Percentiles rank a stretch among this genome's conserved stretches.
Evolutionary conservation across 257 asterid species (phyloP).

Genomic region (Linaria vulgaris): DNA sequence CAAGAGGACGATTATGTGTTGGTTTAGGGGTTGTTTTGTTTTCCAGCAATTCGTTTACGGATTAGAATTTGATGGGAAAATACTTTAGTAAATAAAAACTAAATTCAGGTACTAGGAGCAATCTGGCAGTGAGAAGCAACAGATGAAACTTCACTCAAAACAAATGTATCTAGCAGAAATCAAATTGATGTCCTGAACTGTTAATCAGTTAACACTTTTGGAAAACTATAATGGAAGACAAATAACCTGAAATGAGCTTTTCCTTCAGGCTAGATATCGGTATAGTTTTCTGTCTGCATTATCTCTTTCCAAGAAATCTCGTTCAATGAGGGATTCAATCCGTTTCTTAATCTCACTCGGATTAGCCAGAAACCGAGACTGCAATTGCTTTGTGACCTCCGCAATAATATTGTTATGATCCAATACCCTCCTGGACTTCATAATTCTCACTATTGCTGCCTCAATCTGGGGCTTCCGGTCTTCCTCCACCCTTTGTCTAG

Average conservation of each 20-base stretch:
- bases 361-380: constrained; percentile 76
- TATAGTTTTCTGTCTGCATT: constrained; percentile 59
- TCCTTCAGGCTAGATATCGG: constrained; percentile 60
- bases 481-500: constrained; percentile 90
- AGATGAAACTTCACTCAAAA: constrained; percentile 6
- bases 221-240: constrained; percentile 23
- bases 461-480: constrained; percentile 92
- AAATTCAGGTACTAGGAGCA: neutral
- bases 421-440: constrained; percentile 81
- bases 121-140: constrained; percentile 4
- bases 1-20: too few relatives aligned
- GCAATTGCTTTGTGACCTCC: constrained; percentile 85
- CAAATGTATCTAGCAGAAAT: constrained; percentile 28
- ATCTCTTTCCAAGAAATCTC: constrained; percentile 90
- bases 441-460: constrained; percentile 83
- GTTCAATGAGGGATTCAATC: constrained; percentile 77
- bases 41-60: neutral
- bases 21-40: too few relatives aligned
- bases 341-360: constrained; percentile 84
- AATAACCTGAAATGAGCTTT: constrained; percentile 1
- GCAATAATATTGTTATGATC: constrained; percentile 85
- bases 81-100: neutral
- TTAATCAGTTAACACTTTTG: constrained; percentile 26
- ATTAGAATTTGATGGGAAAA: neutral
- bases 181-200: constrained; percentile 21